Conservation (phyloP, 306 rosid species). For the Amphicarpaea edgeworthii region DNA sequence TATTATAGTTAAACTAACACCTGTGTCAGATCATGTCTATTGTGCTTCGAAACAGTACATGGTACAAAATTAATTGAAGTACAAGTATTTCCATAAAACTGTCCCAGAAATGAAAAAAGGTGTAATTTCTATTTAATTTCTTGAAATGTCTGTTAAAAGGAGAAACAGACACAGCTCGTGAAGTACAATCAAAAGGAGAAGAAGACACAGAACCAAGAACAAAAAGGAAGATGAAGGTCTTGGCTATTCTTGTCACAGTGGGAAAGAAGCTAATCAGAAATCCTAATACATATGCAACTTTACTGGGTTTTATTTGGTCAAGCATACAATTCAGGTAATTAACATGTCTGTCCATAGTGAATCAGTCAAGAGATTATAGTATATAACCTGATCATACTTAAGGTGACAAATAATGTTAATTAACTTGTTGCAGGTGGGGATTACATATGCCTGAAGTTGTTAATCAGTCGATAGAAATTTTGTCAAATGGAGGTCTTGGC, state of each 20-base stretch:
- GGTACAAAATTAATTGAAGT: not conserved
- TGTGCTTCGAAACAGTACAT: not conserved
- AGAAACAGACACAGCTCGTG: conserved; percentile 57
- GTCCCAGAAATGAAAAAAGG: not conserved
- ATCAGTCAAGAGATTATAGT: conserved; percentile 2
- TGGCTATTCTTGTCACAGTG: conserved; percentile 62
- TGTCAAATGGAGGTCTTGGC: conserved; percentile 88
- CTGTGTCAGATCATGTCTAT: not conserved
- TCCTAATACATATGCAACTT: conserved; percentile 92
- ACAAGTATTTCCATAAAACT: not conserved
- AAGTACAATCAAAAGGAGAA: conserved; percentile 58
- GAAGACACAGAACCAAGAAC: conserved; percentile 48
- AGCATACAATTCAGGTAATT: conserved; percentile 76
- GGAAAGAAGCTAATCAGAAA: conserved; percentile 75
- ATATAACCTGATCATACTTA: not conserved
- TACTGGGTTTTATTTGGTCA: conserved; percentile 82
- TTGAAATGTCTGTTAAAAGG: conserved; percentile 45
- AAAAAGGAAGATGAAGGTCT: conserved; percentile 54
- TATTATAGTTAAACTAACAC: conserved; percentile 8
- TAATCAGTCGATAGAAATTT: conserved; percentile 59
- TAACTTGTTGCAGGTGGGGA: conserved; percentile 69
- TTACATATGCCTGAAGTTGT: conserved; percentile 73
- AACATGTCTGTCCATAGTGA: not conserved
- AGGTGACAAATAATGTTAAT: conserved; percentile 2
- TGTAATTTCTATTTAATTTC: conserved; percentile 20